These are phyloP conservation scores for Aspergillus nomiae DNA, from an alignment of 2,329 filamentous ascomycete species.

Conservation along the genomic window DNA sequence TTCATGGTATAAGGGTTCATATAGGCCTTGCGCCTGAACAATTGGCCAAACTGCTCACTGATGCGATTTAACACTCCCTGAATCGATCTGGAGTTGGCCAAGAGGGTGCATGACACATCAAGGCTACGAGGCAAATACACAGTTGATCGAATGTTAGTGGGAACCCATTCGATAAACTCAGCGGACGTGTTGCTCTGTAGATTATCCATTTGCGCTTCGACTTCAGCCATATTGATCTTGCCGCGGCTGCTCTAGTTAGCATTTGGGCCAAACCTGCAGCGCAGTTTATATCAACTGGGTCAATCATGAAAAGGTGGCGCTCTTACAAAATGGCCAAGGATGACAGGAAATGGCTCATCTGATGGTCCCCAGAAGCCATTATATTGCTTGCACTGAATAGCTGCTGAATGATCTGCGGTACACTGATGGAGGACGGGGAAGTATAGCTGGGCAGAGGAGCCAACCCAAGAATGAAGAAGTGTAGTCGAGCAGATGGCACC, in stretches of 20 bases:
- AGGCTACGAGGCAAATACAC: conserved; percentile 96
- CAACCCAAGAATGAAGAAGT: conserved; percentile 99
- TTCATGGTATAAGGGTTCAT: conserved; percentile 99
- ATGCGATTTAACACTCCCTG: conserved; percentile 99
- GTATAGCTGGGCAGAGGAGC: conserved; percentile 93
- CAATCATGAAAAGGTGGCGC: conserved; percentile 45
- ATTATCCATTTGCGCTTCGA: conserved; percentile 99
- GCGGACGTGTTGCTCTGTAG: conserved; percentile 99
- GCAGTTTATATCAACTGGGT: too few relatives aligned
- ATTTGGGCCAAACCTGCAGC: background rate
- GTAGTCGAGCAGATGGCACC: conserved; percentile 99
- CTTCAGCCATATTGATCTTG: conserved; percentile 99
- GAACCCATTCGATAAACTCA: conserved; percentile 99
- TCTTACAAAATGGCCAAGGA: conserved; percentile 95
- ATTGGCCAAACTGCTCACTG: conserved; percentile 98
- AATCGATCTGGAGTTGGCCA: conserved; percentile 98
- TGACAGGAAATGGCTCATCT: conserved; percentile 98
- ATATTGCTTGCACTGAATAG: conserved; percentile 99
- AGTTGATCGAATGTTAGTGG: conserved; percentile 99
- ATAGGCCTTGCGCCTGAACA: conserved; percentile 99
- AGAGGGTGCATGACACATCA: conserved; percentile 98
- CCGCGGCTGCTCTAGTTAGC: conserved; percentile 66
- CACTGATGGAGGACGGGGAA: conserved; percentile 89
- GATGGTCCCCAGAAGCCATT: conserved; percentile 99
- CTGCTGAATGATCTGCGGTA: conserved; percentile 98